Percentiles rank a stretch among this genome's conserved stretches.
These are phyloP conservation scores for Leccinum olivaceopallidum DNA, from an alignment of 768 basidiomycete genomes.

Conservation along the genomic window DNA sequence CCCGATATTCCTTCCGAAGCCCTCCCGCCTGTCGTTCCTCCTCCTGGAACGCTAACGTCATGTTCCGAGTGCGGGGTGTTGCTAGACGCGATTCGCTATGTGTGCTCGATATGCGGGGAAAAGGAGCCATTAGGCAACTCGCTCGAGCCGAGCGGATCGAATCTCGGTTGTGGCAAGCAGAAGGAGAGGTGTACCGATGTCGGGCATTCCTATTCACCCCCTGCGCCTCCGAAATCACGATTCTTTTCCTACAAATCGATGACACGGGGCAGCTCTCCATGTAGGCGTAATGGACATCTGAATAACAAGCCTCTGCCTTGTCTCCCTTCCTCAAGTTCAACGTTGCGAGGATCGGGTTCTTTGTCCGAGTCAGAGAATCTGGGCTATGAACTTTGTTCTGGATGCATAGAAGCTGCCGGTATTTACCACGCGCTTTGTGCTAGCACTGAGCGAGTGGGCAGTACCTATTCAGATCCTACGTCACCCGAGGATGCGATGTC, in stretches of 20 bases:
- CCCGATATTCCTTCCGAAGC: conserved; percentile 51
- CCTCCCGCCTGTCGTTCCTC: conserved; percentile 47
- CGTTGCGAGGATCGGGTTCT: conserved; percentile 4
- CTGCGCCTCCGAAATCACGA: conserved; percentile 32
- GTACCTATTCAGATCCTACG: conserved; percentile 38
- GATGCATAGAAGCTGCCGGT: conserved; percentile 77
- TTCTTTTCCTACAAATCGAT: conserved; percentile 21
- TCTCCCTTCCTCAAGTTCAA: conserved; percentile 34
- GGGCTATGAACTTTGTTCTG: conserved; percentile 85
- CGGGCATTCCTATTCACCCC: conserved; percentile 36
- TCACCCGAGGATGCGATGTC: conserved; percentile 57
- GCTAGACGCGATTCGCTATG: conserved; percentile 84
- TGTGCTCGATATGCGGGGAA: conserved; percentile 87
- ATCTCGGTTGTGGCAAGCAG: conserved; percentile 39
- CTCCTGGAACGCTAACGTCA: conserved; percentile 64
- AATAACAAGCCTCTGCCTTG: conserved; percentile 48
- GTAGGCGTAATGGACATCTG: conserved; percentile 16
- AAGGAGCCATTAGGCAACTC: conserved; percentile 47
- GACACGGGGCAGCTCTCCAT: conserved; percentile 13
- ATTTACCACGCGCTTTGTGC: conserved; percentile 72
- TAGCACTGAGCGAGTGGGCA: conserved; percentile 36
- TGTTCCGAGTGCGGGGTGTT: conserved; percentile 81
- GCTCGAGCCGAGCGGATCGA: conserved; percentile 12
- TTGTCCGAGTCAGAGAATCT: conserved; percentile 9
- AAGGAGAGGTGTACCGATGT: conserved; percentile 40